These are phyloP conservation scores for Candida peoriensis DNA, from an alignment of 805 yeast genomes.

Conservation along the genomic window DNA sequence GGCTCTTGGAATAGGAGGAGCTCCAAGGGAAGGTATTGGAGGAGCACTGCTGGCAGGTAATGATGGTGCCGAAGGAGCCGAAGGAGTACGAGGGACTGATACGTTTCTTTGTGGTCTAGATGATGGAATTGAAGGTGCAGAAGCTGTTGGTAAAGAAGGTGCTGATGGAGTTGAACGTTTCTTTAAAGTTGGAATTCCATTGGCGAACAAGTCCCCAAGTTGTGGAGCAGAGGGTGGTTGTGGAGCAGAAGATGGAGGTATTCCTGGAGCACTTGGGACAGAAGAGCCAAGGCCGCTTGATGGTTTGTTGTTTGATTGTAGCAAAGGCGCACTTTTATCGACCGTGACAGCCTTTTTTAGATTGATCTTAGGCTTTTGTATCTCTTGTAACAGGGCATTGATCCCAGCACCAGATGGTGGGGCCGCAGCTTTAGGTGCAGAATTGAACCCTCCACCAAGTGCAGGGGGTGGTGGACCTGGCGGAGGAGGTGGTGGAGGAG, in stretches of 20 bases:
- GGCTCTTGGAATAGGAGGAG: conserved; percentile 17
- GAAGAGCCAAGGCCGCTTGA: conserved; percentile 13
- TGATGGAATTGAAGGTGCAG: conserved; percentile 23
- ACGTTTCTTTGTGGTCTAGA: conserved; percentile 18
- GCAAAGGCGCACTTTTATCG: conserved; percentile 59
- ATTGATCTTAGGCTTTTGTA: conserved; percentile 55
- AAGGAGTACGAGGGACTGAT: conserved; percentile 7
- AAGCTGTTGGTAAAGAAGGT: conserved; percentile 23
- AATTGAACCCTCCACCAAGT: too few relatives aligned
- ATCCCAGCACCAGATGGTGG: conserved; percentile 33
- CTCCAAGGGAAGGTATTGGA: conserved; percentile 15
- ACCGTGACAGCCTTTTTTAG: conserved; percentile 61
- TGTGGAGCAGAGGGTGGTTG: conserved; percentile 16
- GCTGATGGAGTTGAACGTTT: conserved; percentile 21
- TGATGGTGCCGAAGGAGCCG: conserved; percentile 7
- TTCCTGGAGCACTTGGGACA: conserved; percentile 17
- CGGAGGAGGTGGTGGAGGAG: conserved; percentile 57
- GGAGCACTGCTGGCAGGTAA: conserved; percentile 6
- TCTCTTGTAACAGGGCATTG: conserved; percentile 71
- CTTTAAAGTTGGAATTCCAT: conserved; percentile 21
- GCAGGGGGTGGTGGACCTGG: conserved; percentile 45
- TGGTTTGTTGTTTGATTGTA: conserved; percentile 30
- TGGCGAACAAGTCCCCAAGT: conserved; percentile 22
- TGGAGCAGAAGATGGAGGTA: conserved; percentile 13
- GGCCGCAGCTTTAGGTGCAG: conserved; percentile 30